phyloP scores from a whole-genome alignment of 179 eudicot species.

The Vitellaria paradoxa region DNA sequence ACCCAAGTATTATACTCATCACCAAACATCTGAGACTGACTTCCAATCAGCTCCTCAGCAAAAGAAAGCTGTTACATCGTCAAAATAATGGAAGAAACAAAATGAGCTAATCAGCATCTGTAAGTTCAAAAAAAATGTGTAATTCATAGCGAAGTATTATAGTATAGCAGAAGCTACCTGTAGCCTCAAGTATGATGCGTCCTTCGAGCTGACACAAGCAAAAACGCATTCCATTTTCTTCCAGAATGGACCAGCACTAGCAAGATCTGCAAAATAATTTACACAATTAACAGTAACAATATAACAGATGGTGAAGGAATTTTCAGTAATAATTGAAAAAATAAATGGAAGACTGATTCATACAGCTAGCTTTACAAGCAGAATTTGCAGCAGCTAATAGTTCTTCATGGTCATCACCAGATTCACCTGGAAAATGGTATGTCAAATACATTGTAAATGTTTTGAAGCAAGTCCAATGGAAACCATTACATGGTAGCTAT shows the following conservation, averaged over 20 bases:
- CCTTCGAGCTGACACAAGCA: constrained; percentile 25
- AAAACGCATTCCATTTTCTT: constrained; percentile 49
- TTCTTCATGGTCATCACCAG: constrained; percentile 45
- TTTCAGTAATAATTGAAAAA: not conserved
- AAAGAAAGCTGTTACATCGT: constrained; percentile 25
- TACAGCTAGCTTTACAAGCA: constrained; percentile 53
- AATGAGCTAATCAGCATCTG: not conserved
- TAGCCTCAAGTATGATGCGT: constrained; percentile 34
- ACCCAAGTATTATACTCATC: not conserved
- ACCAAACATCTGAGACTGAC: constrained; percentile 21
- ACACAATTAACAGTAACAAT: not conserved
- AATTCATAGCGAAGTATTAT: not conserved
- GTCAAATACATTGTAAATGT: not conserved
- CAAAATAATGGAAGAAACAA: constrained; percentile 8
- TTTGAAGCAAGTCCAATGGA: not conserved
- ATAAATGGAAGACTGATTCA: not conserved
- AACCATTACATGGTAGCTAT: not conserved
- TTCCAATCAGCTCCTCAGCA: constrained; percentile 32
- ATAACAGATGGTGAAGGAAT: not conserved
- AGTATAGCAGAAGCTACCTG: constrained; percentile 25
- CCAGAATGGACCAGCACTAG: constrained; percentile 47
- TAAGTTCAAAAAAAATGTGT: not conserved
- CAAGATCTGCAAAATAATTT: constrained; percentile 32
- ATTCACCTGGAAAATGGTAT: constrained; percentile 38
- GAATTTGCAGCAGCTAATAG: constrained; percentile 40